phyloP scores from a whole-genome alignment of 495 filamentous ascomycete species.

The Tuber microsphaerosporum region DNA sequence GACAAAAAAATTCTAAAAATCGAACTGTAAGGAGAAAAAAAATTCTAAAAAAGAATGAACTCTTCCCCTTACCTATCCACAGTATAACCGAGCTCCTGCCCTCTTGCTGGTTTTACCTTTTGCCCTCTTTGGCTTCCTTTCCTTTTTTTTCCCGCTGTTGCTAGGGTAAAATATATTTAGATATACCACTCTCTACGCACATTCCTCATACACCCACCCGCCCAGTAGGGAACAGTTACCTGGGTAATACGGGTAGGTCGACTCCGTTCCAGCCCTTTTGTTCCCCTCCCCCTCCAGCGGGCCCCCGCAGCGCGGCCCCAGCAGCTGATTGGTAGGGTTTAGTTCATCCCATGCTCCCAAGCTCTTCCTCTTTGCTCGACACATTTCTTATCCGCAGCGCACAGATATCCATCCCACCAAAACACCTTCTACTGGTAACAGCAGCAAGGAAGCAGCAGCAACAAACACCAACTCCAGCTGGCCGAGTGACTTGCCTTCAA shows the following conservation, averaged over 20 bases:
- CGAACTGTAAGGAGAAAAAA: not conserved
- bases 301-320: conserved; percentile 21
- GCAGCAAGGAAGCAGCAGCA: conserved; percentile 27
- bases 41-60: not conserved
- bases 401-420: conserved; percentile 35
- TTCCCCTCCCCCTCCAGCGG: conserved; percentile 21
- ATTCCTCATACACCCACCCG: not conserved
- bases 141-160: not conserved
- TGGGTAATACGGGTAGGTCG: conserved; percentile 12
- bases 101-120: not conserved
- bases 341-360: conserved; percentile 39
- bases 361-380: conserved; percentile 28
- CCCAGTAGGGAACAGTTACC: not conserved
- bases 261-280: conserved; percentile 28
- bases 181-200: not conserved
- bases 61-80: not conserved
- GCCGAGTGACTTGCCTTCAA: conserved; percentile 1
- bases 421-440: conserved; percentile 20
- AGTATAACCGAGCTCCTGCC: conserved; percentile 1
- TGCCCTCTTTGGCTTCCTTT: not conserved
- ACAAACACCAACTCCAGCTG: conserved; percentile 13
- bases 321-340: conserved; percentile 36
- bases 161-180: too few relatives aligned
- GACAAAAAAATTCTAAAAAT: not conserved
- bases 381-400: conserved; percentile 33